Percentiles rank a stretch among this genome's conserved stretches.
Conservation (phyloP, 495 filamentous ascomycete species). For the Penicillium nucicola region DNA sequence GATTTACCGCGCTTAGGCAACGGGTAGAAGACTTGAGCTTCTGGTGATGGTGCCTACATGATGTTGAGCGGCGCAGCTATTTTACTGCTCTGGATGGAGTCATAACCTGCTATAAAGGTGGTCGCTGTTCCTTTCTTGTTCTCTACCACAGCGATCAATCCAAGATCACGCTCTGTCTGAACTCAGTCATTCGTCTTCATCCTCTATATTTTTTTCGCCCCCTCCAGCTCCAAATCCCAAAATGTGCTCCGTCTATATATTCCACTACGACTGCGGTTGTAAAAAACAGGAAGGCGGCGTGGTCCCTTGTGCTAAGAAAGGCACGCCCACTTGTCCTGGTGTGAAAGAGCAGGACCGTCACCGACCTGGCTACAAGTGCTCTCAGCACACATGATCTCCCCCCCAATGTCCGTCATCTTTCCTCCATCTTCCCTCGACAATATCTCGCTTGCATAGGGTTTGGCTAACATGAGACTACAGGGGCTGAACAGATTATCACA, state of each 20-base stretch:
- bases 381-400: constrained; percentile 14
- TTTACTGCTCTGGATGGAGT: background rate
- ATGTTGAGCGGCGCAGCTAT: constrained; percentile 13
- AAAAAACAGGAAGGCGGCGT: constrained; percentile 32
- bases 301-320: constrained; percentile 37
- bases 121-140: constrained; percentile 9
- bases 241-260: constrained; percentile 34
- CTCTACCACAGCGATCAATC: constrained; percentile 4
- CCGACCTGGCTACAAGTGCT: constrained; percentile 37
- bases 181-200: background rate
- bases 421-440: too few species aligned
- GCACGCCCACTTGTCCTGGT: constrained; percentile 28
- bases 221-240: background rate
- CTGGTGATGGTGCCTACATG: background rate
- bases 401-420: too few species aligned
- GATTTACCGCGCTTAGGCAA: constrained; percentile 7
- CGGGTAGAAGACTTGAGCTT: constrained; percentile 1
- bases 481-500: background rate
- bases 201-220: background rate
- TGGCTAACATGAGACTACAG: background rate
- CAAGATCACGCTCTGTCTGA: background rate
- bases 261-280: constrained; percentile 44
- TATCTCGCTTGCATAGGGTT: background rate
- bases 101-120: constrained; percentile 17
- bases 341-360: constrained; percentile 36